phyloP scores from a whole-genome alignment of 2,329 filamentous ascomycete genomes.

The Fusarium duplospermum region DNA sequence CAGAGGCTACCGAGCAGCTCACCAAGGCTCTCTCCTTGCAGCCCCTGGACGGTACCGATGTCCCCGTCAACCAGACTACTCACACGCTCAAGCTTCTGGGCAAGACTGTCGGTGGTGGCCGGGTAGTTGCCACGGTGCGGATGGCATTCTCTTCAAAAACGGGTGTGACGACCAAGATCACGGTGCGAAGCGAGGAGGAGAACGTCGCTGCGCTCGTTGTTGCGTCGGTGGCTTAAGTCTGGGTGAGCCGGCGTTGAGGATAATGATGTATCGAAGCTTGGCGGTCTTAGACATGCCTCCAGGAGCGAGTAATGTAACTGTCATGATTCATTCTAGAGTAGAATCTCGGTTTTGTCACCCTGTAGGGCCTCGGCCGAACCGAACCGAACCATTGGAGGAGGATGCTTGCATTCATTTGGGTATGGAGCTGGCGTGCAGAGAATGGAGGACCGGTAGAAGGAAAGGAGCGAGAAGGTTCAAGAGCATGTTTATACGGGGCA shows the following conservation, averaged over 20 bases:
- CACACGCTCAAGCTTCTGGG: conserved; percentile 96
- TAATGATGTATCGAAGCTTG: conserved; percentile 50
- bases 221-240: conserved; percentile 79
- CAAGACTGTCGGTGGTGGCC: conserved; percentile 91
- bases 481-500: conserved; percentile 35
- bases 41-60: conserved; percentile 92
- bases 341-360: conserved; percentile 21
- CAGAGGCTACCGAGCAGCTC: conserved; percentile 93
- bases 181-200: conserved; percentile 91
- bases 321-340: conserved; percentile 32
- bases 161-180: conserved; percentile 96
- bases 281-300: conserved; percentile 45
- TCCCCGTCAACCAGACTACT: conserved; percentile 87
- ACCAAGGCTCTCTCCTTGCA: conserved; percentile 89
- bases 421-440: conserved; percentile 20
- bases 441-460: conserved; percentile 9
- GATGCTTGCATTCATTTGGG: conserved; percentile 11
- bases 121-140: conserved; percentile 86
- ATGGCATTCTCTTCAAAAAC: conserved; percentile 96
- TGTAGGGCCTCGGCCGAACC: background rate
- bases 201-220: conserved; percentile 87
- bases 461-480: conserved; percentile 32
- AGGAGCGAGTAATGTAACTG: conserved; percentile 37
- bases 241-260: conserved; percentile 51
- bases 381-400: conserved; percentile 13